phyloP scores from a whole-genome alignment of 2,329 filamentous ascomycete genomes.

The Colletotrichum costaricense region DNA sequence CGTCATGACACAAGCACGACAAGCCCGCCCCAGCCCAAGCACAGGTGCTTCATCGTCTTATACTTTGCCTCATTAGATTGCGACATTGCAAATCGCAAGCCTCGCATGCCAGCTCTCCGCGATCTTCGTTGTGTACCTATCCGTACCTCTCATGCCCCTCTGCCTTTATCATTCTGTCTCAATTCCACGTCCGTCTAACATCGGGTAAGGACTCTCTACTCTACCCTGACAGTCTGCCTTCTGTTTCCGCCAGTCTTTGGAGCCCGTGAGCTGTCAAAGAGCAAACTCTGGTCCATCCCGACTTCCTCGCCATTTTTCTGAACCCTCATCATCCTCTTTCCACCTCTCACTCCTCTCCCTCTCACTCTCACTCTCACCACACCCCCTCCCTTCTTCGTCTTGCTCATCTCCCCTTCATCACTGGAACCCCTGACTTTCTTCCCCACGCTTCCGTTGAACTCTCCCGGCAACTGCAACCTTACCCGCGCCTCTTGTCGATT shows the following conservation, averaged over 20 bases:
- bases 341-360: neutral
- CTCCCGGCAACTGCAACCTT: conserved; percentile 37
- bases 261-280: neutral
- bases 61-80: conserved; percentile 24
- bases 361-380: neutral
- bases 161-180: neutral
- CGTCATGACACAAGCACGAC: conserved; percentile 18
- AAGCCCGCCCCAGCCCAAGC: conserved; percentile 6
- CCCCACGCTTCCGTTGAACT: conserved; percentile 35
- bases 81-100: conserved; percentile 34
- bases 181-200: neutral
- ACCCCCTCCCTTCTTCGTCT: neutral
- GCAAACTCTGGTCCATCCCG: neutral
- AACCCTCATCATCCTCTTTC: conserved; percentile 10
- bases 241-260: neutral
- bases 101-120: conserved; percentile 32
- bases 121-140: neutral
- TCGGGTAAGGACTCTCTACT: neutral
- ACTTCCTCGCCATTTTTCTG: conserved; percentile 4
- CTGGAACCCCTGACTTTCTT: conserved; percentile 31
- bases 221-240: neutral
- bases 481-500: conserved; percentile 30
- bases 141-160: neutral
- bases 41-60: conserved; percentile 6
- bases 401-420: conserved; percentile 31